phyloP scores from a whole-genome alignment of 2,329 filamentous ascomycete species.

The Aschersonia sp. region DNA sequence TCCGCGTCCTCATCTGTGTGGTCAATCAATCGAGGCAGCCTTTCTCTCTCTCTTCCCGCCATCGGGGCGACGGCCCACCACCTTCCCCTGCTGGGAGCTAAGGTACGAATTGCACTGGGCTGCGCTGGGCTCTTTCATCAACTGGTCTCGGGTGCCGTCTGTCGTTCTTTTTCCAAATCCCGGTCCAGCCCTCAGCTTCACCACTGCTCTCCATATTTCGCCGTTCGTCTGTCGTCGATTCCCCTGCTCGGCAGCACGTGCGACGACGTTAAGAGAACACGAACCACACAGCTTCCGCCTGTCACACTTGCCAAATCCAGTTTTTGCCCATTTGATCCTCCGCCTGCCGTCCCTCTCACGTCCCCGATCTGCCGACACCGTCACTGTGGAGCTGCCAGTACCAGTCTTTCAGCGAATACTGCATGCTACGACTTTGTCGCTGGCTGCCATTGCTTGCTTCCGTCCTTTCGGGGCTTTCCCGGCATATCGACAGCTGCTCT shows the following conservation, averaged over 20 bases:
- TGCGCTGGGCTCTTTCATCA: neutral
- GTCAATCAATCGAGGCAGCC: neutral
- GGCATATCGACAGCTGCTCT: neutral
- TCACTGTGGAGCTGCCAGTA: constrained; percentile 1
- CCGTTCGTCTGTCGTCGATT: no score
- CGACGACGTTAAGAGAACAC: neutral
- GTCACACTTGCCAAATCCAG: neutral
- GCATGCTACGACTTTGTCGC: neutral
- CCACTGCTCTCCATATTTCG: neutral
- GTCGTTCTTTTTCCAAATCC: neutral
- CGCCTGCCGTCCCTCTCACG: neutral
- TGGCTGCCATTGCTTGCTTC: neutral
- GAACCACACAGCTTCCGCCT: neutral
- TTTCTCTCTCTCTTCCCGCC: neutral
- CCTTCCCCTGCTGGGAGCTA: neutral
- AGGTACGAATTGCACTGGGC: neutral
- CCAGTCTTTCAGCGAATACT: neutral
- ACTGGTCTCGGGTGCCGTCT: neutral
- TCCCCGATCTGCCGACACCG: constrained; percentile 1
- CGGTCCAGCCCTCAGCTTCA: neutral
- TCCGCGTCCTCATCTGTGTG: neutral
- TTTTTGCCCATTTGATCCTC: neutral
- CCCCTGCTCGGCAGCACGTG: no score
- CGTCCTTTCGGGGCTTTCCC: no score
- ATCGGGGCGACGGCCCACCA: neutral